Base-by-base conservation (phyloP, 1,284 basidiomycete species). In the Somion occarium region DNA sequence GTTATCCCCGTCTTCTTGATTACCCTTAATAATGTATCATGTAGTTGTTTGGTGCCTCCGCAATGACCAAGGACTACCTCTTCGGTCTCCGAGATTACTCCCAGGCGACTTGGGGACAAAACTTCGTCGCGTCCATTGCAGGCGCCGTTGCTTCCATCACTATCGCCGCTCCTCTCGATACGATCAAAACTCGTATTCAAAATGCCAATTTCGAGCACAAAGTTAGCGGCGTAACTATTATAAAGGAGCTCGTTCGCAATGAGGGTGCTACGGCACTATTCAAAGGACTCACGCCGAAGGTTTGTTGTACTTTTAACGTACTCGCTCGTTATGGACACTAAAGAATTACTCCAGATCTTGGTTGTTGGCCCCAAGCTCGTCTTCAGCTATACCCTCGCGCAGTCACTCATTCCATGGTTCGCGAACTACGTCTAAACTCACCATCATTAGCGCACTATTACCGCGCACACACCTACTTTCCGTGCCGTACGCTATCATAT, bases 331-430 rank as follows among this genome's bases (percentile, higher is more conserved):
- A 2, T 18, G 18, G 38, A 5, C 20, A 38, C 34, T 48, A 44
- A 27, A 27, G n/a, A n/a, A n/a, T 24, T 4, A 52, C 39, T 47
- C n/a, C 64, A 92, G 91, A 91, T 98, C 61, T 79, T 98, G 37
- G 94, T 98, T 53, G 95, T 98, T 26, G 96, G 95, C 49, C 96
- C 96, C 52, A 98, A 99, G 75, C 82, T 99, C 38, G 92, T 99
- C 58, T 98, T 98, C 79, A 94, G 91, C 61, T 98, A 97, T 75
- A 99, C 96, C 23, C 81, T 98, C 7, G 96, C 96, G 3, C 96
- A 99, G 72, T 90, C 88, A 20, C 78, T 99, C 66, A 98, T 99
- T 73, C 96, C 96, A 42, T 77, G 88, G 67, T 98, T 97, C 69
- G 85, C 88, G 50, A 86, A 94, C 69, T 94, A 92, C 68, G 88